A percentile compares a stretch with the other conserved stretches of the same genome.
phyloP scores from a whole-genome alignment of 345 rosid genomes.

The Lagerstroemia speciosa region DNA sequence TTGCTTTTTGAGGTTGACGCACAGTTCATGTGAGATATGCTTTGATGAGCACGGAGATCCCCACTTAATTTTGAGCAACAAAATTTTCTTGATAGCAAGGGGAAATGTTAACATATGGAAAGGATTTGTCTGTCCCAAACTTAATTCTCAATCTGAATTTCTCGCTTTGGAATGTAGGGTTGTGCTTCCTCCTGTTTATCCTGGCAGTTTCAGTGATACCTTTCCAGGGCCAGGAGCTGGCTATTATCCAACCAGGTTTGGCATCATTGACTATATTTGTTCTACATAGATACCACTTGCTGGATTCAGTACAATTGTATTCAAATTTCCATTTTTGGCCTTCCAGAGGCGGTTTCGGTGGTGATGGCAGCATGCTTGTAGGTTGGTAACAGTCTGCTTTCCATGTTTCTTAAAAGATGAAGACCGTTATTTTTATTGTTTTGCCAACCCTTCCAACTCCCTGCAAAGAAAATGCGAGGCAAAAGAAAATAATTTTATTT shows the following conservation, averaged over 20 bases:
- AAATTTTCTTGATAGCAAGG: too few species aligned
- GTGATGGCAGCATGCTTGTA: slow-evolving; percentile 61
- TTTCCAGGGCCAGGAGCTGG: slow-evolving; percentile 79
- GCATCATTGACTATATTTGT: background rate
- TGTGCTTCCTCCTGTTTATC: slow-evolving; percentile 43
- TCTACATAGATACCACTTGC: background rate
- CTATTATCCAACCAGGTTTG: slow-evolving; percentile 57
- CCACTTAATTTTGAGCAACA: background rate
- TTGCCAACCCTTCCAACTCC: background rate
- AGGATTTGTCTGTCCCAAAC: background rate
- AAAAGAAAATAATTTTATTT: background rate
- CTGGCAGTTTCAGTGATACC: slow-evolving; percentile 38
- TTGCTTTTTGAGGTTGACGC: background rate
- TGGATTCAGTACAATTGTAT: background rate
- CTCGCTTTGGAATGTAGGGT: slow-evolving; percentile 32
- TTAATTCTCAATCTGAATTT: background rate
- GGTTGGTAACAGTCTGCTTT: slow-evolving; percentile 32
- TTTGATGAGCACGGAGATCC: background rate
- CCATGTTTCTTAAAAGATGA: background rate
- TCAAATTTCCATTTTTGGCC: background rate
- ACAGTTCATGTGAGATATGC: background rate
- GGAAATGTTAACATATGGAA: too few species aligned
- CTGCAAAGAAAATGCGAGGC: background rate
- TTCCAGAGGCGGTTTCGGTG: slow-evolving; percentile 54
- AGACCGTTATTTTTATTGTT: background rate